phyloP scores from a whole-genome alignment of 176 grass and related monocot species.

The Oryza officinalis region DNA sequence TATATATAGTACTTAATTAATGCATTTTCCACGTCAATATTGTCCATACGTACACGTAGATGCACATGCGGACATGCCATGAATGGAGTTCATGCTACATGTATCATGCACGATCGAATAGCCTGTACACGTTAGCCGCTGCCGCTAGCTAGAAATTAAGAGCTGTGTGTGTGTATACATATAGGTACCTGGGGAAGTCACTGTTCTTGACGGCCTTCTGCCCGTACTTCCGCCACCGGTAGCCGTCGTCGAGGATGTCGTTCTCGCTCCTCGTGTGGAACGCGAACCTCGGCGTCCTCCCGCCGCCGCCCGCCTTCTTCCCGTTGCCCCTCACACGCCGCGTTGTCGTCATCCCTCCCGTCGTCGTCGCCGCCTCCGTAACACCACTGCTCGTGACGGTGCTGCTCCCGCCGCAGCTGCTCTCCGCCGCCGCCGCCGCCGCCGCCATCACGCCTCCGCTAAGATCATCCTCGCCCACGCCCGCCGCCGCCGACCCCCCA shows the following conservation, averaged over 20 bases:
- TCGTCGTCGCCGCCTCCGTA: not conserved
- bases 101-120: too few species aligned
- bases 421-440: not conserved
- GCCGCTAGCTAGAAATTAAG: not conserved
- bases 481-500: not conserved
- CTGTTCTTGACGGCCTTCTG: conserved; percentile 99
- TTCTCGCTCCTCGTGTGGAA: conserved; percentile 84
- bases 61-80: too few species aligned
- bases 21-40: too few species aligned
- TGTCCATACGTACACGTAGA: too few species aligned
- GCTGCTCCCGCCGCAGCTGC: not conserved
- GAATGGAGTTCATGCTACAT: too few species aligned
- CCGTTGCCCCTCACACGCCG: conserved; percentile 8
- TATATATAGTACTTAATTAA: too few species aligned
- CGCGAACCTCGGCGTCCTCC: conserved; percentile 53
- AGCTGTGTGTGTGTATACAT: too few species aligned
- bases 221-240: conserved; percentile 92
- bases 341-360: not conserved
- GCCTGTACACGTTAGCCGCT: too few species aligned
- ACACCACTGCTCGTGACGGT: not conserved
- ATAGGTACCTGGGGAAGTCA: conserved; percentile 58
- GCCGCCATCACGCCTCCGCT: not conserved
- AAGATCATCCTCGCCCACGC: not conserved
- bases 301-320: conserved; percentile 46
- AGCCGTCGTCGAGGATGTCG: conserved; percentile 92